Conservation (phyloP, 169 alveolate genomes). For the Plasmodium gonderi region DNA sequence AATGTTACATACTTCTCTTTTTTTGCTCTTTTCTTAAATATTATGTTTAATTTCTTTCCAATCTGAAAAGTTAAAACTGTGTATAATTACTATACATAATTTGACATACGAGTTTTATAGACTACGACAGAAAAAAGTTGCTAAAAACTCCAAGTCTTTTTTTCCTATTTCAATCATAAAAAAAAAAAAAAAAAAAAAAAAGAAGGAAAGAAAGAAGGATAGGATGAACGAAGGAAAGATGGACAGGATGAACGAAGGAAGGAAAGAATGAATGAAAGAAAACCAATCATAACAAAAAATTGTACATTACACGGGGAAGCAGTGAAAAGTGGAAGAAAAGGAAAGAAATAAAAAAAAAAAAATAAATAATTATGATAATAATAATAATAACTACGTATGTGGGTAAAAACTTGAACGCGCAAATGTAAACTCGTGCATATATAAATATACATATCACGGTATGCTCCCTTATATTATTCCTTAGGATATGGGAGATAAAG, state of each 20-base stretch:
- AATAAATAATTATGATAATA: not conserved
- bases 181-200: not conserved
- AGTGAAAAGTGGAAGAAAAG: not conserved
- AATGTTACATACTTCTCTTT: too few species aligned
- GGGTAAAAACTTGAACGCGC: not conserved
- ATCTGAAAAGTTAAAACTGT: not conserved
- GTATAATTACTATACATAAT: not conserved
- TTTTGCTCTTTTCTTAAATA: not conserved
- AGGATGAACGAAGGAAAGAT: not conserved
- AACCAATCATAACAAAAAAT: not conserved
- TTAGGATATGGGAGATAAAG: not conserved
- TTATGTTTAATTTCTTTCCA: not conserved
- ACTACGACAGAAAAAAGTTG: not conserved
- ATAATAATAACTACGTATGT: not conserved
- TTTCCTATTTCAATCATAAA: not conserved
- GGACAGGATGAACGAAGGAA: too few species aligned
- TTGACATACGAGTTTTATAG: not conserved
- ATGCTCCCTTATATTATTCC: not conserved
- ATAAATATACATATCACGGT: not conserved
- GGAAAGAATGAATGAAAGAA: not conserved
- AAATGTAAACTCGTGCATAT: not conserved
- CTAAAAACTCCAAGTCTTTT: not conserved
- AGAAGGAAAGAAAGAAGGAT: not conserved
- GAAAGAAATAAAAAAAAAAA: not conserved
- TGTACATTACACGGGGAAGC: not conserved